Evolutionary conservation across 306 rosid species (phyloP), one percentile per base, ranked within the genome.

Genomic region (Castanea crenata): DNA sequence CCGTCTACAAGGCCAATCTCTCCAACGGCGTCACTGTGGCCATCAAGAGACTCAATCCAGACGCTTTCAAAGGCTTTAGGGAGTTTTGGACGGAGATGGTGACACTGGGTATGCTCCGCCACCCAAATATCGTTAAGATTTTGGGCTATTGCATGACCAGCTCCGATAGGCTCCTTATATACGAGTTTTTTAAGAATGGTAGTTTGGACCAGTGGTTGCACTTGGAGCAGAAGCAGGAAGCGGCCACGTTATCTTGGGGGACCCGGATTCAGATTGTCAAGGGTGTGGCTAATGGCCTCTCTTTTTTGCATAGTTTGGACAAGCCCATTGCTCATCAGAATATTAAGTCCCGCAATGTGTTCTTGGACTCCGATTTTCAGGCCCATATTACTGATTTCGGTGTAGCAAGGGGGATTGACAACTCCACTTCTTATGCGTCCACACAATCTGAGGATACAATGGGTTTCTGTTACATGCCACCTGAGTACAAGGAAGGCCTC

Each of bases 11-110:
- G 75, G 99, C 98, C 12, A 81, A 82, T 7, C 96, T 95, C 84
- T 69, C 92, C 77, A 79, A 76, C 84, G 95, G 92, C 83, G 77
- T 13, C n/a, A 12, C 64, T 13, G 99, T 92, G 75, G 99, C 99
- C 35, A 81, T 95, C 58, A 95, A 95, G 80, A 89, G 87, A 79
- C 98, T 92, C 32, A 87, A 90, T 51, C 97, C 82, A 5, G 93
- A 91, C 72, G 97, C 99, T 12, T 95, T 95, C 82, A 97, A 95
- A 77, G 99, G 99, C 5, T 91, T 90, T 61, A 95, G 99, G 1
- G 99, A 95, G 74, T 94, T 94, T 79, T 88, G 86, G 32, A 97
- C 98, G 46, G 46, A 38, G 11, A 7, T 38, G 46, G 46, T 38
- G 11, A 38, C 11, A 38, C 46, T 38, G 46, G 46, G 46, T 38